These are phyloP conservation scores for Dillenia turbinata DNA, from an alignment of 164 flowering plant genomes.

Conservation along the genomic window DNA sequence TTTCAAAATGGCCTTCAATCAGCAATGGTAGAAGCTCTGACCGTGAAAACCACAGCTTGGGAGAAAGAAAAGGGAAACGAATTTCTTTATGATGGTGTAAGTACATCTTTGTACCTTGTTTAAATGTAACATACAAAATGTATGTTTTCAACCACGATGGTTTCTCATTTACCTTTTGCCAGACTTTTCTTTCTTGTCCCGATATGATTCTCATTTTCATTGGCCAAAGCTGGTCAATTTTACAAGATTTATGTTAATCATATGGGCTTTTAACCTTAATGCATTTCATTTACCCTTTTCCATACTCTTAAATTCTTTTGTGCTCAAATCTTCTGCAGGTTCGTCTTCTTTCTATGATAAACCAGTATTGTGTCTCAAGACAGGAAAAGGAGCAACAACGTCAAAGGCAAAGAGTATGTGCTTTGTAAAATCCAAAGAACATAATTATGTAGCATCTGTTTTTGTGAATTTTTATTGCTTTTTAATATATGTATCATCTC, in stretches of 20 bases:
- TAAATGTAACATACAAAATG: too few species aligned
- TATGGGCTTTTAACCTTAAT: too few species aligned
- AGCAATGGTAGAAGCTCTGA: constrained; percentile 64
- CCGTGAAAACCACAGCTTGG: constrained; percentile 48
- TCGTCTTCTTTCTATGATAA: constrained; percentile 33
- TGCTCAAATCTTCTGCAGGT: constrained; percentile 12
- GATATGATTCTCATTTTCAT: too few species aligned
- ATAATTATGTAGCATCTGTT: too few species aligned
- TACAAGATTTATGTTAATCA: too few species aligned
- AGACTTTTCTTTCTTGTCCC: too few species aligned
- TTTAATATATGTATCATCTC: neutral
- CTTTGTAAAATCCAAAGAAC: neutral
- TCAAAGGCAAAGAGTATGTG: constrained; percentile 31
- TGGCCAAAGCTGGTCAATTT: too few species aligned
- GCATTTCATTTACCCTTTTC: too few species aligned
- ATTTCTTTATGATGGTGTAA: constrained; percentile 70
- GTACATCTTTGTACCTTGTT: constrained; percentile 7
- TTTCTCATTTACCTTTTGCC: neutral
- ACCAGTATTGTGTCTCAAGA: constrained; percentile 25
- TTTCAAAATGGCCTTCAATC: constrained; percentile 14
- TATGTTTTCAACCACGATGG: too few species aligned
- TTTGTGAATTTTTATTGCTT: too few species aligned
- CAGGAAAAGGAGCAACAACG: constrained; percentile 40
- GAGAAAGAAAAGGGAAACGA: constrained; percentile 53
- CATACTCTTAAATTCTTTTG: too few species aligned